These are phyloP conservation scores for Vitis riparia DNA, from an alignment of 164 flowering plant species.

Conservation along the genomic window DNA sequence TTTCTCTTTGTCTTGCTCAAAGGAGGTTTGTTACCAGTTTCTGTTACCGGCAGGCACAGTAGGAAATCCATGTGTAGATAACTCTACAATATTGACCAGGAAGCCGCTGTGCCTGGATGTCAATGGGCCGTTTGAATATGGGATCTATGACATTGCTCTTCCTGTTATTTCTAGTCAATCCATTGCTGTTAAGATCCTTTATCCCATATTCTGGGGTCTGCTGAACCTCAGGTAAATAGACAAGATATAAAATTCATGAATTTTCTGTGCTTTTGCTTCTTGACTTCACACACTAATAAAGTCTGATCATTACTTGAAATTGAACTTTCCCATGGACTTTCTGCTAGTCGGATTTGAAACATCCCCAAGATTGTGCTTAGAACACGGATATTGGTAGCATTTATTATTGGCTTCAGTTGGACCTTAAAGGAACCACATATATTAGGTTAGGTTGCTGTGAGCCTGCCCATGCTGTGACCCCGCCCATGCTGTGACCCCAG, in stretches of 20 bases:
- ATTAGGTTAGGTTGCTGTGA: too few species aligned
- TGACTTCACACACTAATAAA: neutral
- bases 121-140: constrained; percentile 68
- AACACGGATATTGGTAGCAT: too few species aligned
- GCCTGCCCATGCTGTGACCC: too few species aligned
- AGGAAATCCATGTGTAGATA: constrained; percentile 50
- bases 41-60: constrained; percentile 28
- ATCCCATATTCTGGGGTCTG: constrained; percentile 96
- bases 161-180: constrained; percentile 93
- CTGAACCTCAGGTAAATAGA: constrained; percentile 79
- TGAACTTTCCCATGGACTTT: too few species aligned
- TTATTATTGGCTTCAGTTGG: too few species aligned
- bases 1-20: constrained; percentile 65
- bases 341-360: too few species aligned
- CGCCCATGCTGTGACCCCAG: too few species aligned
- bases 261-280: neutral
- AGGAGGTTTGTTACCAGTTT: constrained; percentile 75
- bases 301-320: too few species aligned
- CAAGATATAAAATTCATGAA: too few species aligned
- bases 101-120: constrained; percentile 67
- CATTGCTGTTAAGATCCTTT: constrained; percentile 74
- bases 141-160: constrained; percentile 86
- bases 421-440: too few species aligned
- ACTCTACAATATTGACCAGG: constrained; percentile 32
- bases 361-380: too few species aligned